phyloP scores from a whole-genome alignment of 139 green algal genomes.

The Pleodorina starrii region DNA sequence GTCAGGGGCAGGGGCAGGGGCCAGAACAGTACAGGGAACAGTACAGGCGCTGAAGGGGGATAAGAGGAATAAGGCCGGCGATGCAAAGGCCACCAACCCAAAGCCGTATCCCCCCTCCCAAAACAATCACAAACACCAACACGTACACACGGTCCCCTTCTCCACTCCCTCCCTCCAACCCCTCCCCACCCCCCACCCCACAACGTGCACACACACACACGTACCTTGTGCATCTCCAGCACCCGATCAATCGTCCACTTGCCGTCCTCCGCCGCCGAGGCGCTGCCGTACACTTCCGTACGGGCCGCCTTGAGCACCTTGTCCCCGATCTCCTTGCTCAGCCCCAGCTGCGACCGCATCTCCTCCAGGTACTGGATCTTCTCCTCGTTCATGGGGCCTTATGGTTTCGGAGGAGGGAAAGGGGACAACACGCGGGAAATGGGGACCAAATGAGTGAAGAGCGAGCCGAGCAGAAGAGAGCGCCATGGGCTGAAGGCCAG shows the following conservation, averaged over 20 bases:
- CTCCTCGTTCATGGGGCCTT: constrained; percentile 81
- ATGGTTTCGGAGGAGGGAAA: not conserved
- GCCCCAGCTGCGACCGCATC: constrained; percentile 86
- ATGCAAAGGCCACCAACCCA: no score
- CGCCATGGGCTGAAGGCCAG: no score
- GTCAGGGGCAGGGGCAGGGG: no score
- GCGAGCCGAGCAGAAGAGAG: no score
- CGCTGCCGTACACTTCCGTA: constrained; percentile 59
- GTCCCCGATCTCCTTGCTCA: constrained; percentile 80
- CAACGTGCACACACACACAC: not conserved
- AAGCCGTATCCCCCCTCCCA: no score
- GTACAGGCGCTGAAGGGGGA: no score
- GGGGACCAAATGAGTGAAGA: not conserved
- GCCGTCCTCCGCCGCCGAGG: constrained; percentile 60
- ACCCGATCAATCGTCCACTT: constrained; percentile 63
- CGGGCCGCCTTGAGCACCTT: constrained; percentile 50
- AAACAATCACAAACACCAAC: no score
- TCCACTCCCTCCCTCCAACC: not conserved
- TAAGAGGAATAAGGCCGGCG: no score
- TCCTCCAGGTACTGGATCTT: constrained; percentile 84
- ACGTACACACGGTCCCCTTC: no score
- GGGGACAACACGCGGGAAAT: not conserved
- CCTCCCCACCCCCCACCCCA: not conserved
- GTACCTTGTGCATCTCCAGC: constrained; percentile 58
- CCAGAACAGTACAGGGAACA: no score